Evolutionary conservation across 2,329 filamentous ascomycete genomes (phyloP).

Genomic region (Sporothrix globosa): DNA sequence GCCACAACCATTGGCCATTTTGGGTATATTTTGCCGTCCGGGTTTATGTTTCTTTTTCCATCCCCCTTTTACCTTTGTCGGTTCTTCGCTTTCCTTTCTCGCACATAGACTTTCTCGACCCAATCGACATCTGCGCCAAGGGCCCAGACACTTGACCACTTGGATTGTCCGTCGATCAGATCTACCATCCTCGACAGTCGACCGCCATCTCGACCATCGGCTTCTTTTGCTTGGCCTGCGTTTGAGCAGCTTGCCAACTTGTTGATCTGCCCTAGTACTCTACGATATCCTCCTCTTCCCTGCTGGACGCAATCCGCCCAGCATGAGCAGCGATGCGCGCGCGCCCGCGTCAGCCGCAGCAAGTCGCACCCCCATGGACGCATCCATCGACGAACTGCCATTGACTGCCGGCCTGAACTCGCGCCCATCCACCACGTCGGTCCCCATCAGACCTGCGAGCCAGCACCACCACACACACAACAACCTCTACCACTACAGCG

Average conservation of each 20-base stretch:
- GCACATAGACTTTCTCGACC: background rate
- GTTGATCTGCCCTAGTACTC: background rate
- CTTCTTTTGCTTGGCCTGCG: background rate
- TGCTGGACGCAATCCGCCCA: conserved; percentile 31
- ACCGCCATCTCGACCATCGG: background rate
- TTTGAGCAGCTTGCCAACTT: background rate
- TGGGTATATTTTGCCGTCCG: conserved; percentile 21
- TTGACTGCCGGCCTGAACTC: conserved; percentile 29
- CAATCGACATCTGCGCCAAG: conserved; percentile 24
- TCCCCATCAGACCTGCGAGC: conserved; percentile 39
- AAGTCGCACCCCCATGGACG: conserved; percentile 37
- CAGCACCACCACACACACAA: conserved; percentile 12
- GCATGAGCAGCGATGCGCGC: conserved; percentile 46
- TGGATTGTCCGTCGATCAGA: conserved; percentile 26
- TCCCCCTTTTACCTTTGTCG: background rate
- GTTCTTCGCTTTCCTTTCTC: background rate
- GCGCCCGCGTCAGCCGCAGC: conserved; percentile 32
- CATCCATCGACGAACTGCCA: conserved; percentile 35
- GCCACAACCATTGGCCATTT: conserved; percentile 13
- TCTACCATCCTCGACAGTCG: conserved; percentile 12
- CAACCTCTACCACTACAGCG: background rate
- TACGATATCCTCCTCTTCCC: background rate
- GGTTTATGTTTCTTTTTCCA: background rate
- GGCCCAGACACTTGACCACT: background rate
- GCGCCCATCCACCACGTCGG: conserved; percentile 31